Base-by-base conservation (phyloP, 441 rosid genomes). In the Gossypium lobatum region DNA sequence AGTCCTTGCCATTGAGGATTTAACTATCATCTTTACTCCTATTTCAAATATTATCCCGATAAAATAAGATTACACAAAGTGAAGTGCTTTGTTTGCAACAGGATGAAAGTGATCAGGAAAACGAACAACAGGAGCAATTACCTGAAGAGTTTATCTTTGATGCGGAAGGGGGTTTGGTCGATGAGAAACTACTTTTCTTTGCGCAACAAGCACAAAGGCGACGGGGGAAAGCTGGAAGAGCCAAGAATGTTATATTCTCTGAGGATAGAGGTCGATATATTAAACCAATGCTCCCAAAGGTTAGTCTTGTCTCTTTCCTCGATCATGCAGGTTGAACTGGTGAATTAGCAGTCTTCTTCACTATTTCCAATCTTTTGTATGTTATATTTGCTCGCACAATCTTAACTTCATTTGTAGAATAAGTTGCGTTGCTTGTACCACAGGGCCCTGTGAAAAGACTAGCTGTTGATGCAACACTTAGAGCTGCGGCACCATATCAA, bases 401-500 rank as follows among this genome's bases (percentile, higher is more conserved):
- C 10, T 17, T 55, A 39, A 37, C 66, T 42, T 50, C 70, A 50
- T 72, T 57, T 34, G 45, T 73, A 68, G 72, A 78, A 65, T 14
- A 55, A 59, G 28, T 58, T 72, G 46, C 2, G n/a, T 59, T 26
- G 45, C 71, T 63, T 60, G 73, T 63, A 21, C n/a, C 2, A 63
- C 85, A 95, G 99, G 99, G 99, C 80, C 97, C 98, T 21, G 85
- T 95, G 42, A 93, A 88, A 88, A 85, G 98, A 82, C 83, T 95
- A 83, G 99, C 98, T 58, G 97, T 95, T 73, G 98, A 95, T 91
- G 99, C 98, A 70, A 95, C 97, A 77, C 94, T 95, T 75, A 90
- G 99, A 83, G 99, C 99, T 72, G 98, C 99, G 71, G 99, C 97
- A 58, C 98, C 99, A 55, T 95, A 91, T 82, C 99, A 95, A 82